Conservation (phyloP, 2,329 filamentous ascomycete species). For the Tolypocladium ophioglossoides region DNA sequence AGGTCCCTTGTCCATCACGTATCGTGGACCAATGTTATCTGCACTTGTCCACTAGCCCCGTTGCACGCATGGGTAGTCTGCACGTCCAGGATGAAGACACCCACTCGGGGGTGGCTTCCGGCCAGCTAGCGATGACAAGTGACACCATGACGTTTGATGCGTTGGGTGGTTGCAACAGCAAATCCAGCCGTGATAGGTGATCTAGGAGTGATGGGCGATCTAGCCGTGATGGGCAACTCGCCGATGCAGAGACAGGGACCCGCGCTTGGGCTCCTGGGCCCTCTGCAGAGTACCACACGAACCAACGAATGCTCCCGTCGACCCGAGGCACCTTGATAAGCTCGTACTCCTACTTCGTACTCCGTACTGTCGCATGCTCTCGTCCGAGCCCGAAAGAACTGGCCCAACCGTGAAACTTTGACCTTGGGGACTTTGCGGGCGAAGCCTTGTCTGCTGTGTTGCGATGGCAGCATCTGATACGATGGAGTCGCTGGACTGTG, state of each 20-base stretch:
- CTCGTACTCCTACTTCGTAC: too few relatives aligned
- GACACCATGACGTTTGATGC: too few relatives aligned
- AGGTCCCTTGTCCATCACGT: neutral
- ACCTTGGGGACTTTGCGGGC: neutral
- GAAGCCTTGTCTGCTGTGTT: neutral
- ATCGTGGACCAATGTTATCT: neutral
- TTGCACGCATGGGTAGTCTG: neutral
- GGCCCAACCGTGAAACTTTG: neutral
- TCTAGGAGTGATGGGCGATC: neutral
- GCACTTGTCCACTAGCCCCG: neutral
- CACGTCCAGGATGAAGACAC: neutral
- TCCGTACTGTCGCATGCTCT: neutral
- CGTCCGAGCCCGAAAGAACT: neutral
- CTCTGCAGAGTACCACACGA: neutral
- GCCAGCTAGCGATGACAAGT: neutral
- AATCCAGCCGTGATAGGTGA: too few relatives aligned
- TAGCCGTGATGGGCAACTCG: neutral
- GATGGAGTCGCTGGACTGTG: constrained; percentile 35
- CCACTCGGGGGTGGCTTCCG: neutral
- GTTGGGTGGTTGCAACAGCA: neutral
- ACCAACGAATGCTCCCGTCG: neutral
- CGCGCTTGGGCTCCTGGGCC: neutral
- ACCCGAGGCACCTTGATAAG: neutral
- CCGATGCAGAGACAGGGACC: neutral
- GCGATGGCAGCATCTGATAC: neutral